phyloP scores from a whole-genome alignment of 1,139 yeast genomes.

The Yamadazyma buinensis region DNA sequence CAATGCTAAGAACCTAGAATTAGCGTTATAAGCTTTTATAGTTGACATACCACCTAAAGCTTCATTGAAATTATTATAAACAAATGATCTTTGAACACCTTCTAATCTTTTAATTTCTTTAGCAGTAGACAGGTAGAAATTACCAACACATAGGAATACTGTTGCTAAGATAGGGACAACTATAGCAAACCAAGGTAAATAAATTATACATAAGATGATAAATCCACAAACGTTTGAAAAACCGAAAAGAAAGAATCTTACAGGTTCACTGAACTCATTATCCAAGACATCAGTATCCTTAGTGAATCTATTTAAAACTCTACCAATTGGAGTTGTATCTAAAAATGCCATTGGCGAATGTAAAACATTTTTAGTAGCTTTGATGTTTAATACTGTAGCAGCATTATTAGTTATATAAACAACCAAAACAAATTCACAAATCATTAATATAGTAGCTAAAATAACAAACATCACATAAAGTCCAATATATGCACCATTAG shows the following conservation, averaged over 20 bases:
- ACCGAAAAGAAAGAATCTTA: conserved; percentile 44
- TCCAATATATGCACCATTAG: conserved; percentile 67
- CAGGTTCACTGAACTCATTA: conserved; percentile 64
- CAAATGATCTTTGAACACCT: conserved; percentile 69
- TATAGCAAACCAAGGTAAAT: conserved; percentile 61
- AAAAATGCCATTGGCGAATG: conserved; percentile 58
- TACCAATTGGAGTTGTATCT: conserved; percentile 62
- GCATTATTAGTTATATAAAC: conserved; percentile 54
- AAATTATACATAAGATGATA: conserved; percentile 61
- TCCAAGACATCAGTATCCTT: conserved; percentile 85
- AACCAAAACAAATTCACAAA: conserved; percentile 44
- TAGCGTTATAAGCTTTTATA: conserved; percentile 58
- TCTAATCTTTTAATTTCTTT: conserved; percentile 82
- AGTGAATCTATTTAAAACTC: conserved; percentile 60
- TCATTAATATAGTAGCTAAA: conserved; percentile 34
- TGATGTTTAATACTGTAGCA: conserved; percentile 36
- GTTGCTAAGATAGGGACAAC: conserved; percentile 41
- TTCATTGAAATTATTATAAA: conserved; percentile 75
- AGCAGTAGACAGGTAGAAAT: conserved; percentile 60
- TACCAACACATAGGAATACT: conserved; percentile 34
- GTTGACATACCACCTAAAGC: conserved; percentile 69
- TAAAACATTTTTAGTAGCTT: conserved; percentile 58
- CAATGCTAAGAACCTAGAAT: conserved; percentile 46
- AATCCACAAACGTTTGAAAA: conserved; percentile 60
- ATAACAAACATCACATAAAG: conserved; percentile 57